Base-by-base conservation (phyloP, 345 rosid species). In the Citrus mangshanensis region DNA sequence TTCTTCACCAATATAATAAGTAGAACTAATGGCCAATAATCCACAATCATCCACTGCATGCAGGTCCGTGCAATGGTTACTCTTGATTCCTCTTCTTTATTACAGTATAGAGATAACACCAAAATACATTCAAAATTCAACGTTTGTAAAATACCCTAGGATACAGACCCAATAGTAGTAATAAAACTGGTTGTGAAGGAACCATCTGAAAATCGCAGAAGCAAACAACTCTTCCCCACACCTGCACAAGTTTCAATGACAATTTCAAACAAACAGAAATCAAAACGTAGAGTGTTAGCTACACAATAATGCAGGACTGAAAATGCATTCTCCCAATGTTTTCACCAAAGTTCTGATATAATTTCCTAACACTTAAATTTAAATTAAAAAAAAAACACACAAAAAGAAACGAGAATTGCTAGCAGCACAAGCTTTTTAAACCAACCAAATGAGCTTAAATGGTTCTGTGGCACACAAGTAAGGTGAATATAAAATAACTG, bases 111-210 rank as follows among this genome's bases (percentile, higher is more conserved):
- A 34, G 25, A 42, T 51, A 68, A 37, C 9, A 61, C 59, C 25
- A 54, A 73, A 42, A 56, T 6, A 61, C 18, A 18, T 54, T 70
- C 54, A 56, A 54, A 24, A 66, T 30, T 56, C 21, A 69, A 70
- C 40, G 1, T 28, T 54, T 40, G n/a, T 25, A 61, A 63, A 74
- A 65, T 56, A 49, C n/a, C 61, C 8, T 68, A 46, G 60, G 40
- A 78, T 72, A 77, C 87, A 60, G 55, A 94, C 97, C 98, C 98
- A 58, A 94, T 94, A 61, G 98, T 94, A 5, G 98, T 94, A 60
- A 94, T 94, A 83, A 94, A 94, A 84, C 98, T 94, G 46, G 98
- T 94, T 25, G 97, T 94, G 82, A 94, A 94, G 76, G 98, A 94
- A 81, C 97, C 98, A 86, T 94, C 97, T 10, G 98, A 94, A 84